These are phyloP conservation scores for Wickerhamomyces strasburgensis DNA, from an alignment of 805 yeast species.

Conservation along the genomic window DNA sequence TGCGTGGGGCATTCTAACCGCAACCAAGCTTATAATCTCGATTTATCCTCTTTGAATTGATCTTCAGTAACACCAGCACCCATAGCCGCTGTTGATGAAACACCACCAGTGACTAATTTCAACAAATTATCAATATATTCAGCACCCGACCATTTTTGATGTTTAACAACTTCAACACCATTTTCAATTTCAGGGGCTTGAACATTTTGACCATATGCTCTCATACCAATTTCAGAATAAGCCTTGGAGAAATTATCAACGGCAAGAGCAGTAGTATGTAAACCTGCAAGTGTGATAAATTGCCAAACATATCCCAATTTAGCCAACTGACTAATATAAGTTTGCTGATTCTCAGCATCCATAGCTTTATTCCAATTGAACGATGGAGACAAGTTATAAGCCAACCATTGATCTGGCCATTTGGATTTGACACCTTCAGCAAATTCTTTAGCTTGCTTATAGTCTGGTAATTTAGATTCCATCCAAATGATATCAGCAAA, in stretches of 20 bases:
- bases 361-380: slow-evolving; percentile 97
- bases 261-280: slow-evolving; percentile 93
- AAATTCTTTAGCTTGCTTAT: slow-evolving; percentile 87
- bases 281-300: slow-evolving; percentile 94
- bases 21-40: slow-evolving; percentile 9
- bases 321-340: slow-evolving; percentile 82
- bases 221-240: slow-evolving; percentile 83
- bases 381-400: slow-evolving; percentile 94
- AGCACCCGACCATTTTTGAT: slow-evolving; percentile 99
- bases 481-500: slow-evolving; percentile 96
- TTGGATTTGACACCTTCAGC: slow-evolving; percentile 82
- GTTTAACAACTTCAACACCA: slow-evolving; percentile 94
- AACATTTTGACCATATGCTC: slow-evolving; percentile 85
- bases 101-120: slow-evolving; percentile 90
- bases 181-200: slow-evolving; percentile 84
- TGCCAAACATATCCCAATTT: slow-evolving; percentile 95
- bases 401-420: slow-evolving; percentile 91
- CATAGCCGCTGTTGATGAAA: slow-evolving; percentile 95
- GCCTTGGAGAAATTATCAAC: slow-evolving; percentile 78
- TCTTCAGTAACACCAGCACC: slow-evolving; percentile 98
- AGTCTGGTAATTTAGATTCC: slow-evolving; percentile 96
- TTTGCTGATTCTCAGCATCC: slow-evolving; percentile 80
- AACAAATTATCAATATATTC: slow-evolving; percentile 89
- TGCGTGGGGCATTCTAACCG: too few species aligned
- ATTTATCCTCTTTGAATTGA: slow-evolving; percentile 59